Percentiles rank a stretch among this genome's conserved stretches.
phyloP scores from a whole-genome alignment of 371 early-diverging fungal species.

The Mucor ambiguus region DNA sequence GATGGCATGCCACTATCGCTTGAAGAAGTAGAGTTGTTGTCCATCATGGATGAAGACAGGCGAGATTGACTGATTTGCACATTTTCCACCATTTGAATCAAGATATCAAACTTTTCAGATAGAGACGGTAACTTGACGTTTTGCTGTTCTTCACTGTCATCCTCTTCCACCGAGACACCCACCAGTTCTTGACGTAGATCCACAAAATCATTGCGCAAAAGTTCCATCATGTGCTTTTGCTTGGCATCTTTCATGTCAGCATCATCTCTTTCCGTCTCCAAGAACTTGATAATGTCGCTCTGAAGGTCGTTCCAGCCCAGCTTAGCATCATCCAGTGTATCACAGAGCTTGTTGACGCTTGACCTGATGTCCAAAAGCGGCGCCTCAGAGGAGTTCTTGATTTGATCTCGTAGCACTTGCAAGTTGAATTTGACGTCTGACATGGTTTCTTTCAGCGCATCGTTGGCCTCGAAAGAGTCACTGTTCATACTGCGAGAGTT shows the following conservation, averaged over 20 bases:
- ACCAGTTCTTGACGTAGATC: conserved; percentile 31
- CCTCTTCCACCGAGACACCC: conserved; percentile 16
- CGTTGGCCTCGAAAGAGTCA: background rate
- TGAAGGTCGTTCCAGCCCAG: conserved; percentile 39
- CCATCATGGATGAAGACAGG: conserved; percentile 18
- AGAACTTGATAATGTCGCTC: conserved; percentile 34
- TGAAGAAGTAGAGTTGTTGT: conserved; percentile 1
- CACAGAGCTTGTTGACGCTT: conserved; percentile 27
- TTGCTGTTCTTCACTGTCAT: background rate
- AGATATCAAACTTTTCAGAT: conserved; percentile 39
- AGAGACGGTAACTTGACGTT: conserved; percentile 22
- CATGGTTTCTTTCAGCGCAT: conserved; percentile 27
- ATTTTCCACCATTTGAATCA: conserved; percentile 44
- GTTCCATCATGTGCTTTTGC: conserved; percentile 20
- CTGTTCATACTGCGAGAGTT: background rate
- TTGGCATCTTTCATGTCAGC: conserved; percentile 7
- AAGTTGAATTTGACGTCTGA: conserved; percentile 38
- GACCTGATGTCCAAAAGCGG: conserved; percentile 40
- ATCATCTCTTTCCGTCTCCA: conserved; percentile 29
- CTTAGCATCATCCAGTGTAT: conserved; percentile 34
- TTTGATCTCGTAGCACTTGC: conserved; percentile 35
- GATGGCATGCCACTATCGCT: conserved; percentile 2
- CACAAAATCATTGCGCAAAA: conserved; percentile 18
- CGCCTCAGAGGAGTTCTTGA: conserved; percentile 23
- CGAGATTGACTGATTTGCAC: conserved; percentile 38